phyloP scores from a whole-genome alignment of 1,284 basidiomycete species.

The Volvariella volvacea region DNA sequence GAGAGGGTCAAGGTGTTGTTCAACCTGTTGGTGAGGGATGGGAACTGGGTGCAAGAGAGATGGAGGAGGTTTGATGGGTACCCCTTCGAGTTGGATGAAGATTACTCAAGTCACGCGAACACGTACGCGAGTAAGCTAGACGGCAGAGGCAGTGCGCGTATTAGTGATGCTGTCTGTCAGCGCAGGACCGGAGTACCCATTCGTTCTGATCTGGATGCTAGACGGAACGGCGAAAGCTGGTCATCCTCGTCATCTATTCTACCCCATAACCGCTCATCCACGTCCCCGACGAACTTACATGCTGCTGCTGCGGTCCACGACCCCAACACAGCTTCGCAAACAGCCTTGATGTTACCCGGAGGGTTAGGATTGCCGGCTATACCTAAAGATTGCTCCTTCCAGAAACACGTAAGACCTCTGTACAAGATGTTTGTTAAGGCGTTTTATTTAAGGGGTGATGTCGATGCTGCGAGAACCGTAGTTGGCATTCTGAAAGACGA shows the following conservation, averaged over 20 bases:
- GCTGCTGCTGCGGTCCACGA: not conserved
- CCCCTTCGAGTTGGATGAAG: constrained; percentile 42
- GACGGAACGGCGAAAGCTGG: too few relatives aligned
- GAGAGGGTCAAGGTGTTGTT: constrained; percentile 47
- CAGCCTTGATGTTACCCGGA: constrained; percentile 16
- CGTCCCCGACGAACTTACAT: too few relatives aligned
- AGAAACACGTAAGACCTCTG: constrained; percentile 52
- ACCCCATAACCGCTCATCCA: too few relatives aligned
- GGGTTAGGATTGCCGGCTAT: constrained; percentile 26
- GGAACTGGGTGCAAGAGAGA: constrained; percentile 41
- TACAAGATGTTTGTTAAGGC: constrained; percentile 68
- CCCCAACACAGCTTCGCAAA: constrained; percentile 8
- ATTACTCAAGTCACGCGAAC: too few relatives aligned
- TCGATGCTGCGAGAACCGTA: constrained; percentile 42
- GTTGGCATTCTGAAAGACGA: constrained; percentile 49
- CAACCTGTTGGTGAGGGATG: constrained; percentile 46
- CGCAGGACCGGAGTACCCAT: too few relatives aligned
- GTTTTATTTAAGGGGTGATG: constrained; percentile 48
- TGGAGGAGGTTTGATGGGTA: constrained; percentile 23
- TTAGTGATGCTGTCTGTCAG: too few relatives aligned
- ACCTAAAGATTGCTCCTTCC: constrained; percentile 37
- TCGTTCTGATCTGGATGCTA: too few relatives aligned
- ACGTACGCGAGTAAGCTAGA: too few relatives aligned
- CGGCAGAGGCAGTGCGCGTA: too few relatives aligned
- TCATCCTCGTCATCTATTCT: too few relatives aligned